phyloP scores from a whole-genome alignment of 805 yeast genomes.

The Yamadazyma tumulicola region DNA sequence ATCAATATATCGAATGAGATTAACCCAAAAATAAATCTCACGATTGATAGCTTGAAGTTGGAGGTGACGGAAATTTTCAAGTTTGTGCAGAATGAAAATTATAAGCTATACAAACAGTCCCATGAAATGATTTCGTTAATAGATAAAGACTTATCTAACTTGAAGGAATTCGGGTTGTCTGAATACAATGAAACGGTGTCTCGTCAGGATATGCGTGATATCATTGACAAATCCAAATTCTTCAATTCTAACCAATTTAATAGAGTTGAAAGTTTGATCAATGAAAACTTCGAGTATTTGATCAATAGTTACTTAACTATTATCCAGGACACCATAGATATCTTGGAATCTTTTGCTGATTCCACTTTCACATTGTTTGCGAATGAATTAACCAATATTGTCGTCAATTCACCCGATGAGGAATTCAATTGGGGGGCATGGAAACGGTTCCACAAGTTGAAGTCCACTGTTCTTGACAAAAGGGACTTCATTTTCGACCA shows the following conservation, averaged over 20 bases:
- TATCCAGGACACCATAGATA: conserved; percentile 51
- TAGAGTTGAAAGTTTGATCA: conserved; percentile 22
- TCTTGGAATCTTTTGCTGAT: conserved; percentile 72
- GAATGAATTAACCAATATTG: conserved; percentile 45
- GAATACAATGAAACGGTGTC: conserved; percentile 17
- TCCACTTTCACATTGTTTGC: conserved; percentile 63
- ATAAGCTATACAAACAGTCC: conserved; percentile 27
- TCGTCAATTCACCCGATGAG: conserved; percentile 16
- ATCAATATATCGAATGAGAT: conserved; percentile 30
- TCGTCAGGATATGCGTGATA: conserved; percentile 36
- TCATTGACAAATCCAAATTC: conserved; percentile 23
- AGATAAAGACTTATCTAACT: conserved; percentile 31
- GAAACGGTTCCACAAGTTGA: conserved; percentile 58
- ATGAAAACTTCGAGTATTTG: conserved; percentile 23
- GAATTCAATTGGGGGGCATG: conserved; percentile 46
- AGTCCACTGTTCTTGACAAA: conserved; percentile 49
- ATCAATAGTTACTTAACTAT: conserved; percentile 27
- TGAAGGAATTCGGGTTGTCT: conserved; percentile 17
- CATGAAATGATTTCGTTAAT: conserved; percentile 26
- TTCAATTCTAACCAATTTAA: conserved; percentile 19
- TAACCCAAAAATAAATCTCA: conserved; percentile 21
- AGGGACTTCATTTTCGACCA: conserved; percentile 47
- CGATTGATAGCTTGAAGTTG: conserved; percentile 23
- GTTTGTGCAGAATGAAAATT: conserved; percentile 25
- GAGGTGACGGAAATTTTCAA: conserved; percentile 24